phyloP scores from a whole-genome alignment of 805 yeast genomes.

The Candida ponderosae region DNA sequence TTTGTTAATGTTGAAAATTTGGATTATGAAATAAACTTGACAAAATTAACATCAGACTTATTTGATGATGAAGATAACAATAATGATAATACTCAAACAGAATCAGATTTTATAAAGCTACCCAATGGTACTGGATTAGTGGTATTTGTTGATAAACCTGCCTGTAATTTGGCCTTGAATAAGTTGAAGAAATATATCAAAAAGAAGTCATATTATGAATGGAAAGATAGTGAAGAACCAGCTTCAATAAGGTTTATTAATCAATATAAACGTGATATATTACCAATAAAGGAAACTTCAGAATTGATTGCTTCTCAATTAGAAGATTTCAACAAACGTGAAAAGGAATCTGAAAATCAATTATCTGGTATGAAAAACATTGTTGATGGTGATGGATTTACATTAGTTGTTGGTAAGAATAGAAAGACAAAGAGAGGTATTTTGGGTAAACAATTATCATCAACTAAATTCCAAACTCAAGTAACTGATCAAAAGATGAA shows the following conservation, averaged over 20 bases:
- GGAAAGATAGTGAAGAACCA: conserved; percentile 26
- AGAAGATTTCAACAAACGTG: conserved; percentile 61
- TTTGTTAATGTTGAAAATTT: conserved; percentile 35
- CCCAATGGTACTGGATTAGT: conserved; percentile 73
- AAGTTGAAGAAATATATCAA: conserved; percentile 45
- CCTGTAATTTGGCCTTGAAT: conserved; percentile 54
- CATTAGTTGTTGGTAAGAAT: conserved; percentile 81
- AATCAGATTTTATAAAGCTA: conserved; percentile 27
- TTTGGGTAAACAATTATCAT: conserved; percentile 42
- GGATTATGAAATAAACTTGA: conserved; percentile 41
- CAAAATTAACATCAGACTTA: conserved; percentile 52
- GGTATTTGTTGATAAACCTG: conserved; percentile 64
- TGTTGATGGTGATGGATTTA: conserved; percentile 93
- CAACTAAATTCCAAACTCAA: conserved; percentile 25
- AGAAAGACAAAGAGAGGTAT: conserved; percentile 74
- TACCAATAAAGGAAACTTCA: conserved; percentile 42
- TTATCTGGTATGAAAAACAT: conserved; percentile 45
- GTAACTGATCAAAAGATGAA: conserved; percentile 40
- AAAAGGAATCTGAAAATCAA: conserved; percentile 50
- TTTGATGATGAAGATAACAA: conserved; percentile 25
- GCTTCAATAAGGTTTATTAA: conserved; percentile 35
- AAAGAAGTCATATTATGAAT: conserved; percentile 23
- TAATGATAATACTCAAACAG: conserved; percentile 20
- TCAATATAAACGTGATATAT: conserved; percentile 28
- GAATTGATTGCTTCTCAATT: conserved; percentile 52